phyloP scores from a whole-genome alignment of 306 rosid genomes.

The Cucumis hystrix region DNA sequence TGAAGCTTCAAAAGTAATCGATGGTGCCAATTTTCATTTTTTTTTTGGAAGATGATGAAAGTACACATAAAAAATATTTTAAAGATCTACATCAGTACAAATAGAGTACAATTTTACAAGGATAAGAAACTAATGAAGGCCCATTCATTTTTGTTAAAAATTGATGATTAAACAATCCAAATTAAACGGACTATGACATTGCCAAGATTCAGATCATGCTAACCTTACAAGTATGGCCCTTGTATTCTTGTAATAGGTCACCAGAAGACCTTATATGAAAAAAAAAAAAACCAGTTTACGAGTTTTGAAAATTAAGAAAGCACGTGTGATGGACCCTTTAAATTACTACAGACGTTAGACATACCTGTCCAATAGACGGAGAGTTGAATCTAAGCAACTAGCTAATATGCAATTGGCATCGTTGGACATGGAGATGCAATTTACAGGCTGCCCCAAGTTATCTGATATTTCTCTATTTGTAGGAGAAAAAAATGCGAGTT shows the following conservation, averaged over 20 bases:
- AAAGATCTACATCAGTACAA: neutral
- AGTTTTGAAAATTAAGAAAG: neutral
- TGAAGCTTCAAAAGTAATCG: neutral
- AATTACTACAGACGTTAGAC: neutral
- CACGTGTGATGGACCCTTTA: neutral
- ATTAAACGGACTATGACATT: neutral
- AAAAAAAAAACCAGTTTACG: neutral
- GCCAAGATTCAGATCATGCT: conserved; percentile 12
- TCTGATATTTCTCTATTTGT: conserved; percentile 61
- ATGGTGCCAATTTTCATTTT: too few species aligned
- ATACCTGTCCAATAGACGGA: conserved; percentile 73
- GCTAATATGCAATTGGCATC: conserved; percentile 86
- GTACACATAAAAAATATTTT: neutral
- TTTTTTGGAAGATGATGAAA: neutral
- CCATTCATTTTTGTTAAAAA: neutral
- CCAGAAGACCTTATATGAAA: conserved; percentile 55
- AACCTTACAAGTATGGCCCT: conserved; percentile 81
- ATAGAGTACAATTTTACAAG: neutral
- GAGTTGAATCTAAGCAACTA: conserved; percentile 68
- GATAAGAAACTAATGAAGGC: neutral
- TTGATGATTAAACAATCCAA: neutral
- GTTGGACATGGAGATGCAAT: conserved; percentile 83
- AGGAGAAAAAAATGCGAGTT: neutral
- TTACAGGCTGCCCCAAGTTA: conserved; percentile 79
- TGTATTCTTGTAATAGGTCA: conserved; percentile 74